Conservation (phyloP, 2,329 filamentous ascomycete genomes). For the Onygenales sp. region DNA sequence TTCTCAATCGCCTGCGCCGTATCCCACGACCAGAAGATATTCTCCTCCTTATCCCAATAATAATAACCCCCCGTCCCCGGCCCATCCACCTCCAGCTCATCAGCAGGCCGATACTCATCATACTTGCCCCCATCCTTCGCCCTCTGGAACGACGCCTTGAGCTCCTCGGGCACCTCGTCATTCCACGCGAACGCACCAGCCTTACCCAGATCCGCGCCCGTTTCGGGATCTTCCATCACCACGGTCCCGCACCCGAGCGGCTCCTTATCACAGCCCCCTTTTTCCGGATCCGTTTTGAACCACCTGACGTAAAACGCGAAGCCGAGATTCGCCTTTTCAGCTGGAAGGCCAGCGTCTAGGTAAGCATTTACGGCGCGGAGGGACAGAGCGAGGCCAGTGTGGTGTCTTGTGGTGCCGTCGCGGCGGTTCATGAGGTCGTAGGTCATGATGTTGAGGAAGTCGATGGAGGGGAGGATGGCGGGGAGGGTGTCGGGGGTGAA, state of each 20-base stretch:
- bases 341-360: slow-evolving; percentile 45
- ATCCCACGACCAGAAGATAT: slow-evolving; percentile 68
- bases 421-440: slow-evolving; percentile 66
- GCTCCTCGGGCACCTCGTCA: slow-evolving; percentile 30
- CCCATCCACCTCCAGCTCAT: neutral
- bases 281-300: slow-evolving; percentile 45
- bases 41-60: slow-evolving; percentile 52
- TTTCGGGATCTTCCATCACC: slow-evolving; percentile 46
- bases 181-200: slow-evolving; percentile 21
- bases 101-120: slow-evolving; percentile 47
- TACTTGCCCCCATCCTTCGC: slow-evolving; percentile 46
- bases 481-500: slow-evolving; percentile 45
- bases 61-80: slow-evolving; percentile 52
- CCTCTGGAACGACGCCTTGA: slow-evolving; percentile 45
- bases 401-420: slow-evolving; percentile 54
- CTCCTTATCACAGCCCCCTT: slow-evolving; percentile 17
- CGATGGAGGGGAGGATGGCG: slow-evolving; percentile 42
- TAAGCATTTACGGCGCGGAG: slow-evolving; percentile 50
- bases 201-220: slow-evolving; percentile 22
- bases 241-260: slow-evolving; percentile 52
- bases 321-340: slow-evolving; percentile 53
- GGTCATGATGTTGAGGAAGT: slow-evolving; percentile 45
- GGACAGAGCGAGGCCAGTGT: slow-evolving; percentile 51
- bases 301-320: slow-evolving; percentile 63
- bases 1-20: slow-evolving; percentile 49